Evolutionary conservation across 2,329 filamentous ascomycete genomes (phyloP).

Genomic region (Xylariomycetidae sp.): DNA sequence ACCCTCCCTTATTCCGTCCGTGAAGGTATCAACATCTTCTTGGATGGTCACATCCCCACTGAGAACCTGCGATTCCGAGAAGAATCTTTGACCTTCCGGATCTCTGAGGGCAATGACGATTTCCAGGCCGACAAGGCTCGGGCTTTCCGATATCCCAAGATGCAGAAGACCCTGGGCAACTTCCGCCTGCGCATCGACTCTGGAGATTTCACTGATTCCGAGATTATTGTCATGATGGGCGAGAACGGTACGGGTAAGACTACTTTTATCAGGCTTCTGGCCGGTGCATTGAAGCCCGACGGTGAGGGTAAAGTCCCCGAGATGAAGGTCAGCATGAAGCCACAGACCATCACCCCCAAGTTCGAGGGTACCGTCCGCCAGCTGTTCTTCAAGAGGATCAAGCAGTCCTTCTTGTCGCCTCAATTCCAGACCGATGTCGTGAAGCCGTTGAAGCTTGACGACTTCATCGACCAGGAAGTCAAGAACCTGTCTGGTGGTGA

Average conservation of each 20-base stretch:
- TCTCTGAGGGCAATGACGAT: constrained; percentile 84
- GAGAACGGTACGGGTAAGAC: constrained; percentile 99
- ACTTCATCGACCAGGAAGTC: constrained; percentile 99
- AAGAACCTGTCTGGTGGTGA: constrained; percentile 99
- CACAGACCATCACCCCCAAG: constrained; percentile 98
- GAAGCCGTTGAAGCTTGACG: constrained; percentile 97
- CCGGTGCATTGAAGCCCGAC: constrained; percentile 90
- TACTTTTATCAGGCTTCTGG: constrained; percentile 94
- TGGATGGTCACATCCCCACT: constrained; percentile 95
- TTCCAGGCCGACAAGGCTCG: constrained; percentile 79
- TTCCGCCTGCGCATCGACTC: constrained; percentile 80
- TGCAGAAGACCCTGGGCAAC: constrained; percentile 87
- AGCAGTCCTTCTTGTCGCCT: constrained; percentile 89
- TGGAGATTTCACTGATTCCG: constrained; percentile 92
- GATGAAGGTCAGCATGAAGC: constrained; percentile 99
- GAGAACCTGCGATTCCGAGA: constrained; percentile 98
- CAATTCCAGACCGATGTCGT: constrained; percentile 99
- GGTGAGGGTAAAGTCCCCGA: constrained; percentile 71
- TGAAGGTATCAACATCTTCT: constrained; percentile 99
- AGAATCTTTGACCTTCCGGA: constrained; percentile 92
- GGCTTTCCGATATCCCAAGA: constrained; percentile 80
- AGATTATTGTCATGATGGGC: constrained; percentile 99
- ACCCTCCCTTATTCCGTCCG: constrained; percentile 93
- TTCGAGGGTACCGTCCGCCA: constrained; percentile 95
- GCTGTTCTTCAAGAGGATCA: constrained; percentile 99